Evolutionary conservation across 306 rosid species (phyloP).

Genomic region (Sophora flavescens): DNA sequence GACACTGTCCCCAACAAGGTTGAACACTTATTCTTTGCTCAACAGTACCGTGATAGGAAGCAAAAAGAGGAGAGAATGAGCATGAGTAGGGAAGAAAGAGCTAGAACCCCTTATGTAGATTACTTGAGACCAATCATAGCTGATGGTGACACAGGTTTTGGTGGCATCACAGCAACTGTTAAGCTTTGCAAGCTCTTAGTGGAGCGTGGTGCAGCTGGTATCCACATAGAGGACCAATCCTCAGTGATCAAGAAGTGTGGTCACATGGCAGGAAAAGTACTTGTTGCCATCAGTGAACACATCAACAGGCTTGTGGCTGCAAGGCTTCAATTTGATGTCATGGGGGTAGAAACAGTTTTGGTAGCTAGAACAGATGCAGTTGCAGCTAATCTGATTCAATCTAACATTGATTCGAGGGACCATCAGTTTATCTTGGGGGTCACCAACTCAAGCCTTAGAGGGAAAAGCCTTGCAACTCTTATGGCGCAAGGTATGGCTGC

Average conservation of each 20-base stretch:
- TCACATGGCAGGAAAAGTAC: conserved; percentile 98
- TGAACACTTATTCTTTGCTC: conserved; percentile 92
- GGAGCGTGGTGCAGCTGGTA: conserved; percentile 96
- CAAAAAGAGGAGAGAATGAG: conserved; percentile 91
- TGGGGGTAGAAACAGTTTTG: conserved; percentile 88
- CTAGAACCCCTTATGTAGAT: conserved; percentile 84
- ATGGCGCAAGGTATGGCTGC: conserved; percentile 70
- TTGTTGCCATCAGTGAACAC: conserved; percentile 82
- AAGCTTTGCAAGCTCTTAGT: conserved; percentile 98
- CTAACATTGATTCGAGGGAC: conserved; percentile 83
- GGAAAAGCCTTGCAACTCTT: conserved; percentile 65
- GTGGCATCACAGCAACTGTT: conserved; percentile 86
- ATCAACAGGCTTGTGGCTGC: conserved; percentile 92
- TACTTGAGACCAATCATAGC: conserved; percentile 94
- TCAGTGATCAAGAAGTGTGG: conserved; percentile 94
- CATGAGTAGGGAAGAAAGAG: conserved; percentile 80
- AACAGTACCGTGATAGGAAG: conserved; percentile 89
- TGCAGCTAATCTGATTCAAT: conserved; percentile 82
- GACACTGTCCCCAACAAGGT: conserved; percentile 99
- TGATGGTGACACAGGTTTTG: conserved; percentile 92
- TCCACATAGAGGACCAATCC: conserved; percentile 96
- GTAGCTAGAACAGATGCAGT: conserved; percentile 95
- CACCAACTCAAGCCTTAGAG: conserved; percentile 65
- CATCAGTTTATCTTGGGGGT: conserved; percentile 91
- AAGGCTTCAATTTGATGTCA: conserved; percentile 90